Base-by-base conservation (phyloP, 2,329 filamentous ascomycete species). In the Penicillium hordei region DNA sequence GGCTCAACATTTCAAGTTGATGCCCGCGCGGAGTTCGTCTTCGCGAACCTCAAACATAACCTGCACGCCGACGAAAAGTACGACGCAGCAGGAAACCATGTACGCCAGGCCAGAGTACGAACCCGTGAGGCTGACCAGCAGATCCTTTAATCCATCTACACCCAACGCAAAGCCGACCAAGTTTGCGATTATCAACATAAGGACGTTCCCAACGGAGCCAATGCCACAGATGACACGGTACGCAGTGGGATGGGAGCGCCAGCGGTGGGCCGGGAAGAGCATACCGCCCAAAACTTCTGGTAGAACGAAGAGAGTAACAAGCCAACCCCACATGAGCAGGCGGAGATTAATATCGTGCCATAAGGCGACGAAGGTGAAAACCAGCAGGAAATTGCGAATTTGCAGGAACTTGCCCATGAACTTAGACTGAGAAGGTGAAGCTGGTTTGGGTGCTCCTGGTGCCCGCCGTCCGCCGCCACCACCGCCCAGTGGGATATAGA, bases 291-390 rank as follows among this genome's bases (percentile, higher is more conserved):
- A 78, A 65, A 93, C 85, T 78, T 99, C 94, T 0, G 94, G 94
- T 7, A 97, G 73, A 74, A 99, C 91, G 76, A 99, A 99, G 25
- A 97, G 78, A 0, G 95, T 93, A 62, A 99, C 86, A 39, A 99
- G 82, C 94, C 94, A 99, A 29, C 94, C 93, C 94, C 94, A 99
- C 74, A 96, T 89, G 33, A 99, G 82, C 39, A 99, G 81, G 10
- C 89, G 86, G 31, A 97, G 83, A 76, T 96, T 89, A 69, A 99
- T 96, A 68, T 99, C 94, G 76, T 99, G 94, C 94, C 94, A 99
- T 29, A 99, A 81, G 0, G 94, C 95, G 25, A 99, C 94, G 69
- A 99, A 99, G 0, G 92, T 97, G 72, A 99, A 99, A 33, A 96
- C 90, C 5, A 88, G 78, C 2, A 95, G 79, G 72, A 91, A 94